These are phyloP conservation scores for Yueomyces sp. DNA, from an alignment of 1,139 yeast species.

Conservation along the genomic window DNA sequence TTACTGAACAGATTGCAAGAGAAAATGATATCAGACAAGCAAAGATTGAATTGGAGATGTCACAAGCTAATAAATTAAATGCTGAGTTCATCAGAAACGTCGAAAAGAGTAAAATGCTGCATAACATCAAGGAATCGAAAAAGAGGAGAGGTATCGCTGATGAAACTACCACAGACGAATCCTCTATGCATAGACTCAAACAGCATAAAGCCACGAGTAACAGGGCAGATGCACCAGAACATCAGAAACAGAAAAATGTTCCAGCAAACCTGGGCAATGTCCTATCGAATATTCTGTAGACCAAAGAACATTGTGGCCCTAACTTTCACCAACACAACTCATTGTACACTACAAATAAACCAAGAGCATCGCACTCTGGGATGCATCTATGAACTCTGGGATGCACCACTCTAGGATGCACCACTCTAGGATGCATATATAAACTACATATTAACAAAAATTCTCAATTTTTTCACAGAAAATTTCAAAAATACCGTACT, in stretches of 20 bases:
- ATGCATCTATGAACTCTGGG: too few species aligned
- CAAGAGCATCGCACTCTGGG: too few species aligned
- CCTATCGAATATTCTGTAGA: conserved; percentile 23
- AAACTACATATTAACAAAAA: too few species aligned
- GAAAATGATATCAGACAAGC: conserved; percentile 86
- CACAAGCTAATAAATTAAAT: conserved; percentile 80
- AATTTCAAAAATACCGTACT: too few species aligned
- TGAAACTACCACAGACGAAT: conserved; percentile 13
- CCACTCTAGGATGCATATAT: too few species aligned
- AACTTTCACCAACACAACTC: too few species aligned
- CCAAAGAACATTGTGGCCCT: too few species aligned
- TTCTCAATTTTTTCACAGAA: too few species aligned
- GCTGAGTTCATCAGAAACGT: conserved; percentile 74
- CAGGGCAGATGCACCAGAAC: conserved; percentile 48
- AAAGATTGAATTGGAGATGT: conserved; percentile 73
- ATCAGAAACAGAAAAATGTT: conserved; percentile 29
- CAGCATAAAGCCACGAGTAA: conserved; percentile 54
- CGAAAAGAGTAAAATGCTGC: conserved; percentile 73
- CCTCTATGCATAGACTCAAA: conserved; percentile 38
- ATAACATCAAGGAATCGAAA: conserved; percentile 42
- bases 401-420: too few species aligned
- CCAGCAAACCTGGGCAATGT: conserved; percentile 37
- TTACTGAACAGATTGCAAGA: conserved; percentile 85
- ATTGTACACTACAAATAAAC: too few species aligned
- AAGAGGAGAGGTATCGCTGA: conserved; percentile 18